Base-by-base conservation (phyloP, 345 rosid genomes). In the Toxicodendron radicans region DNA sequence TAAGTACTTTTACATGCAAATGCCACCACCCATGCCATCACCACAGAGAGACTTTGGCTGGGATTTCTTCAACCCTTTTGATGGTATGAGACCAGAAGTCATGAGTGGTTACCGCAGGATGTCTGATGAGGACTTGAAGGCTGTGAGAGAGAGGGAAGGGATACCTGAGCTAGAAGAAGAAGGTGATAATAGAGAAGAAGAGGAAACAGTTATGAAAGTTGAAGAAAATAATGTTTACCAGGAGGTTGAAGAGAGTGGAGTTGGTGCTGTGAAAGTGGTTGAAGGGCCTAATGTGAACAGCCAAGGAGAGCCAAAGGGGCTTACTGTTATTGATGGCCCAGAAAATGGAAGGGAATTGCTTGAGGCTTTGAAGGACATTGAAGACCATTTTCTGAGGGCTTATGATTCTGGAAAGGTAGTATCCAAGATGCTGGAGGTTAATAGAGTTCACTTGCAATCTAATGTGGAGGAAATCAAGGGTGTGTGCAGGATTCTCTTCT, bases 91-190 rank as follows among this genome's bases (percentile, higher is more conserved):
- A 53, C 82, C 88, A n/a, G 91, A 90, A 66, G 77, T 85, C 57
- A 76, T 88, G 8, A 68, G 85, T 60, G 82, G 85, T 30, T 88
- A 85, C 35, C 79, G 76, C 64, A 82, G 86, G 79, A 71, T 74
- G 67, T 81, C 75, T 51, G 90, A 90, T 38, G 90, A 87, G 68
- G 89, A 90, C 56, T 73, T 88, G 70, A 88, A 80, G 71, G 85
- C 65, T 46, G 91, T 88, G 76, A 85, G 92, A 74, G 89, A 88
- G 63, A 76, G 88, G 71, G 92, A 90, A 79, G 92, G 95, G 78
- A 88, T 90, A 30, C 95, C 95, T 10, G 92, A 90, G 78, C 81
- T 90, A 9, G 95, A 90, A 77, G 95, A 87, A 66, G 95, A 82
- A 71, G 89, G 23, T 7, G 81, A 79, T 11, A 49, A 23, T 27